A percentile compares a stretch with the other conserved stretches of the same genome.
phyloP scores from a whole-genome alignment of 2,329 filamentous ascomycete species.

The Raffaelea arxii region DNA sequence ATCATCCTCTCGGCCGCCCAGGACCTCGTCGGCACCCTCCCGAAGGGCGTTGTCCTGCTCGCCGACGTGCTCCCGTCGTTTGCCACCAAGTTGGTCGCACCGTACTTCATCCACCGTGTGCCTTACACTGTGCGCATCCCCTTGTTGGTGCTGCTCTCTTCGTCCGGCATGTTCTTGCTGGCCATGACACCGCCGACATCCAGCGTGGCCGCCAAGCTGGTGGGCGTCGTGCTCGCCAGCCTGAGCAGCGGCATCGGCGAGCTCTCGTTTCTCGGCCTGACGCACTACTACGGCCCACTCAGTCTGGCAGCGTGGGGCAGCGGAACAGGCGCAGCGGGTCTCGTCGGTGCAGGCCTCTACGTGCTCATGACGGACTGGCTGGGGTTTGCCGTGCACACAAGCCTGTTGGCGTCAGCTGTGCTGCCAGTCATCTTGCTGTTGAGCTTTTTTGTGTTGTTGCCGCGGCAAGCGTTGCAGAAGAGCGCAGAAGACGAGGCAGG shows the following conservation, averaged over 20 bases:
- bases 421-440: slow-evolving; percentile 74
- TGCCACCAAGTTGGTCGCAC: slow-evolving; percentile 74
- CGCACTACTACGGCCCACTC: slow-evolving; percentile 84
- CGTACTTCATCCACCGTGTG: slow-evolving; percentile 86
- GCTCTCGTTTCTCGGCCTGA: slow-evolving; percentile 80
- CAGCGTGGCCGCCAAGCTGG: slow-evolving; percentile 65
- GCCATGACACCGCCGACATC: slow-evolving; percentile 61
- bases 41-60: slow-evolving; percentile 86
- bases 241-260: slow-evolving; percentile 81
- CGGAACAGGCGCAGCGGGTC: slow-evolving; percentile 79
- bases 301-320: slow-evolving; percentile 87
- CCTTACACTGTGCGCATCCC: slow-evolving; percentile 70
- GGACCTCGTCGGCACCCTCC: slow-evolving; percentile 80
- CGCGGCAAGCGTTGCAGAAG: slow-evolving; percentile 51
- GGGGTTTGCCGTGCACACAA: slow-evolving; percentile 62
- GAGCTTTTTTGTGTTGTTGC: slow-evolving; percentile 77
- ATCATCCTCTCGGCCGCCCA: slow-evolving; percentile 92
- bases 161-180: slow-evolving; percentile 80
- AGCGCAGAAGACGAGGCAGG: slow-evolving; percentile 16
- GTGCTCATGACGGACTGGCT: slow-evolving; percentile 75
- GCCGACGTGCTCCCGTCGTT: slow-evolving; percentile 90
- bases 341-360: slow-evolving; percentile 82
- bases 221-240: slow-evolving; percentile 76
- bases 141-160: slow-evolving; percentile 64
- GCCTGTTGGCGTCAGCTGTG: slow-evolving; percentile 67